phyloP scores from a whole-genome alignment of 2,329 filamentous ascomycete genomes.

The Neonectria faginata region DNA sequence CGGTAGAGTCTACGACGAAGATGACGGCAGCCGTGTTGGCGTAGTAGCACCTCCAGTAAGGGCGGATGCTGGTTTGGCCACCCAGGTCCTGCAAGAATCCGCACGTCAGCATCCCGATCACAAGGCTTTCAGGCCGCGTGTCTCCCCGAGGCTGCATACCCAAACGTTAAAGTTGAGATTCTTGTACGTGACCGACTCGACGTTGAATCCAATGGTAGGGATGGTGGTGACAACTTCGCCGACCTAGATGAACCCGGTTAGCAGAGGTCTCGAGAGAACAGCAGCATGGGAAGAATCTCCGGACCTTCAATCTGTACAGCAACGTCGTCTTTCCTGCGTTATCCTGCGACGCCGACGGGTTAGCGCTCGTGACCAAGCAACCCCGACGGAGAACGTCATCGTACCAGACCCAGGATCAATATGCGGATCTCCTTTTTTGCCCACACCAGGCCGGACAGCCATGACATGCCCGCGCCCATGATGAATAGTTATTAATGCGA shows the following conservation, averaged over 20 bases:
- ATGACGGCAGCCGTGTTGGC: constrained; percentile 98
- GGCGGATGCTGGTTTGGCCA: constrained; percentile 97
- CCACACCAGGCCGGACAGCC: constrained; percentile 81
- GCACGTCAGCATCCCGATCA: constrained; percentile 25
- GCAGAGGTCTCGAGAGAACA: constrained; percentile 12
- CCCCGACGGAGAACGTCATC: constrained; percentile 37
- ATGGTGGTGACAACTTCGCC: constrained; percentile 99
- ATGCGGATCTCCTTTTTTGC: constrained; percentile 98
- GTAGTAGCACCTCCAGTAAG: constrained; percentile 99
- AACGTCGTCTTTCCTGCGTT: constrained; percentile 99
- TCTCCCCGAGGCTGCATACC: constrained; percentile 65
- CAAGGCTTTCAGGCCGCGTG: background rate
- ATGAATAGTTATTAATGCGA: constrained; percentile 48
- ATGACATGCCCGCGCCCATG: constrained; percentile 75
- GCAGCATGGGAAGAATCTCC: constrained; percentile 15
- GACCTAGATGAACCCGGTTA: constrained; percentile 70
- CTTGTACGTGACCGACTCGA: constrained; percentile 98
- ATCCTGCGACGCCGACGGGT: constrained; percentile 68
- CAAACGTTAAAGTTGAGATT: constrained; percentile 99
- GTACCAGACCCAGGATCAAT: constrained; percentile 90
- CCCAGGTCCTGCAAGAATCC: constrained; percentile 77
- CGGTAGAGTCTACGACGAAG: constrained; percentile 98
- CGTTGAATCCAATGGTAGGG: constrained; percentile 99
- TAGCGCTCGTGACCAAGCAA: constrained; percentile 36
- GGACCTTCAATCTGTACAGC: constrained; percentile 93